Conservation (phyloP, 192 early-diverging fungal genomes). For the Umbelopsis sp. region DNA sequence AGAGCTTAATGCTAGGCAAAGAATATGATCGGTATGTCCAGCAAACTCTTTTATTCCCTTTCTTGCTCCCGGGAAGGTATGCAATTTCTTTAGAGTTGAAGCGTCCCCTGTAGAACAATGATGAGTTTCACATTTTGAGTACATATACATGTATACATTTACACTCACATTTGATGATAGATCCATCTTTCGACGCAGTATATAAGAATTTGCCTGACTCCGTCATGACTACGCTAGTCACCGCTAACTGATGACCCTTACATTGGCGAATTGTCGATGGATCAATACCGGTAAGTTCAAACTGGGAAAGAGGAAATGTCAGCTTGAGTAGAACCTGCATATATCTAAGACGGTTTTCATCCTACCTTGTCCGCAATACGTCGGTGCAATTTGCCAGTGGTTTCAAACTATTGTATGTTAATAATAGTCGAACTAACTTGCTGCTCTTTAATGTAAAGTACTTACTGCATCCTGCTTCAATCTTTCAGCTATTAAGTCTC, state of each 20-base stretch:
- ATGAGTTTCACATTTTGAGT: background rate
- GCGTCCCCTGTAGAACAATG: conserved; percentile 58
- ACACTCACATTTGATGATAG: conserved; percentile 90
- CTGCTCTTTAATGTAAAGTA: background rate
- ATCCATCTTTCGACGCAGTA: conserved; percentile 90
- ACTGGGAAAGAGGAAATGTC: conserved; percentile 1
- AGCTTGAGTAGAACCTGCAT: background rate
- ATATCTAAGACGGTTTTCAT: no score
- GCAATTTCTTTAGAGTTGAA: conserved; percentile 66
- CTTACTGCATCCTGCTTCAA: conserved; percentile 78
- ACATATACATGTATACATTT: conserved; percentile 22
- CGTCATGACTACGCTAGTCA: conserved; percentile 80
- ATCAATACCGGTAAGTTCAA: conserved; percentile 36
- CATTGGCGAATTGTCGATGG: conserved; percentile 44
- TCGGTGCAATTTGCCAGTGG: conserved; percentile 53
- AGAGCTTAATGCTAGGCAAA: conserved; percentile 70
- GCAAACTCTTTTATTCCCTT: conserved; percentile 66
- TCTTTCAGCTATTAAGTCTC: conserved; percentile 89
- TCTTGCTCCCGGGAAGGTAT: conserved; percentile 71
- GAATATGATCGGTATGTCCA: conserved; percentile 77
- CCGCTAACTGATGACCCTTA: conserved; percentile 72
- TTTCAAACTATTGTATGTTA: conserved; percentile 48
- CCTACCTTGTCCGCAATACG: conserved; percentile 60
- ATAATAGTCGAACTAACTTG: background rate
- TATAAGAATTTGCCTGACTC: conserved; percentile 72